Evolutionary conservation across 352 stramenopile species (phyloP), one percentile per base, ranked within the genome.

Genomic region (Globisporangium nunn): DNA sequence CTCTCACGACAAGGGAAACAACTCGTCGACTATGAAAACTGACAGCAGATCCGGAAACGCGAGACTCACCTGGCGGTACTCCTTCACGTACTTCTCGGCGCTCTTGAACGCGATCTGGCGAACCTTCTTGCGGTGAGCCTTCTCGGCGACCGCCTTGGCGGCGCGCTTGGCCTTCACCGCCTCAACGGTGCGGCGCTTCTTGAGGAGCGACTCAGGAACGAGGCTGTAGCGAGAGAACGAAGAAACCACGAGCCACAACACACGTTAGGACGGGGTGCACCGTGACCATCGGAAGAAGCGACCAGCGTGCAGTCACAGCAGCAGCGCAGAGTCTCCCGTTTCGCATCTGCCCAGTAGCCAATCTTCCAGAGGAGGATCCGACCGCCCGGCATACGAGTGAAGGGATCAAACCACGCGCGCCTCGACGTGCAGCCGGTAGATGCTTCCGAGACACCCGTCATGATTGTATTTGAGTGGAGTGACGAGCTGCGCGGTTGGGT

Each of bases 1-100:
- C n/a, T 11, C 3, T 45, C 15, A n/a, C 4, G 18, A 47, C 30
- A 5, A 14, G 49, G 10, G 49, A 15, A 23, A n/a, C 2, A 1
- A 49, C 41, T n/a, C n/a, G n/a, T n/a, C 10, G 0, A 29, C 6
- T 4, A 23, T n/a, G 2, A 54, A 7, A 4, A 28, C 6, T 29
- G 14, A 2, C 15, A 37, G 23, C 8, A n/a, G 17, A 3, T 10
- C 15, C 14, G 3, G 17, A n/a, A 30, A 30, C 14, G 44, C 28
- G 37, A 31, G 28, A 54, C 63, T 80, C 73, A 95, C 78, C 61
- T 88, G 79, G 51, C 88, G 88, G 93, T 99, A 99, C 75, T 99
- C 97, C 68, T 97, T 97, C 54, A 98, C 82, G 82, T 99, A 99
- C 81, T 98, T 97, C 75, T 98, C 91, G n/a, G 96, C 96, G 53